Percentiles rank a stretch among this genome's conserved stretches.
phyloP scores from a whole-genome alignment of 768 basidiomycete genomes.

The Boletus subcaerulescens region DNA sequence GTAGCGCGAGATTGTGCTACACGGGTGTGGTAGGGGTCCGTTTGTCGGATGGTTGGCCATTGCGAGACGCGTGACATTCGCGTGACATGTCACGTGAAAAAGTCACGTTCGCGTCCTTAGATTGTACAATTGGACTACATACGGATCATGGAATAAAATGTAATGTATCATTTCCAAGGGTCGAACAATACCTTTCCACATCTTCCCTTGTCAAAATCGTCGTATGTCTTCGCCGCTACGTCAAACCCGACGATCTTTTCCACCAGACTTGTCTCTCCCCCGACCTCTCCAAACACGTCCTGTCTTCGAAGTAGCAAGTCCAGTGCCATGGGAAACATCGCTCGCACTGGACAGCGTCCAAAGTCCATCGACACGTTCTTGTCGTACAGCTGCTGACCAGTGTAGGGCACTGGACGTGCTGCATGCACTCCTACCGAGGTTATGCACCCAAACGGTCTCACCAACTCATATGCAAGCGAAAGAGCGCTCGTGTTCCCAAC shows the following conservation, averaged over 20 bases:
- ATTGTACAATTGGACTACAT: neutral
- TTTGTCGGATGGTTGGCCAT: neutral
- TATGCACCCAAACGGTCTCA: constrained; percentile 73
- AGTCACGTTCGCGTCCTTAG: constrained; percentile 14
- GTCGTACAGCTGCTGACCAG: constrained; percentile 57
- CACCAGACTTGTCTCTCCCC: constrained; percentile 57
- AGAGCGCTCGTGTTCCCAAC: constrained; percentile 69
- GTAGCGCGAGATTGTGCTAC: neutral
- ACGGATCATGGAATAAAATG: neutral
- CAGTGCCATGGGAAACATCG: constrained; percentile 71
- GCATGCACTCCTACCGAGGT: constrained; percentile 74
- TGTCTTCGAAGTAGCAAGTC: constrained; percentile 66
- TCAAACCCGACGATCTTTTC: constrained; percentile 63
- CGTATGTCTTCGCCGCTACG: constrained; percentile 56
- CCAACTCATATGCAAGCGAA: constrained; percentile 63
- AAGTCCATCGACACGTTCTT: constrained; percentile 81
- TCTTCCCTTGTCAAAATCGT: constrained; percentile 65
- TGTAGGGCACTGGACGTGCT: constrained; percentile 51
- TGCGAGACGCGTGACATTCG: constrained; percentile 6
- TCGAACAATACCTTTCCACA: constrained; percentile 78
- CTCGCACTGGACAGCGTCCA: constrained; percentile 76
- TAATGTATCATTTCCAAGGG: constrained; percentile 50
- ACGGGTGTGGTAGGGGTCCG: neutral
- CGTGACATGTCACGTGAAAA: constrained; percentile 24
- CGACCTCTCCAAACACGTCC: constrained; percentile 73